Conservation (phyloP, 495 filamentous ascomycete species). For the Pyronema domesticum region DNA sequence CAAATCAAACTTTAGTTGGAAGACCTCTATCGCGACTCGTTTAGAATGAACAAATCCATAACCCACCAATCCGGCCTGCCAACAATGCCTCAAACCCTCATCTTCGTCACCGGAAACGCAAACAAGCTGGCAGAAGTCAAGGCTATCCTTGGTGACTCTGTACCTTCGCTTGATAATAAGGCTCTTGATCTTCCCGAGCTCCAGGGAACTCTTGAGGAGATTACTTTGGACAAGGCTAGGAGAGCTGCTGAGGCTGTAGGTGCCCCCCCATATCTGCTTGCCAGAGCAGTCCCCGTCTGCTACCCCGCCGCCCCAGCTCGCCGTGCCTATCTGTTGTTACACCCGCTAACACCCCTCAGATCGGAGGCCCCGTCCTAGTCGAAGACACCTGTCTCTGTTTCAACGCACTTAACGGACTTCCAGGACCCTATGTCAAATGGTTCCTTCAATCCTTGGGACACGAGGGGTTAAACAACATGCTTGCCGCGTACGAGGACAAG, state of each 20-base stretch:
- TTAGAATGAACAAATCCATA: too few relatives aligned
- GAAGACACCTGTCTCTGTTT: constrained; percentile 95
- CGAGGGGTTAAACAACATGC: constrained; percentile 73
- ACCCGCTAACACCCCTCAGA: constrained; percentile 28
- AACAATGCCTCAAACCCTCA: constrained; percentile 29
- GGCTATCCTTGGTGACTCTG: constrained; percentile 58
- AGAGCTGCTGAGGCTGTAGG: constrained; percentile 51
- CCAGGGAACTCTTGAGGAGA: constrained; percentile 82
- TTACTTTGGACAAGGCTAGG: constrained; percentile 70
- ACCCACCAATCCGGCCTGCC: not conserved
- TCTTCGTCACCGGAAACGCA: constrained; percentile 93
- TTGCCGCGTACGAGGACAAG: constrained; percentile 77
- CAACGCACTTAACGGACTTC: constrained; percentile 67
- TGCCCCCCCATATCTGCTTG: constrained; percentile 2
- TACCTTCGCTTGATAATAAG: constrained; percentile 49
- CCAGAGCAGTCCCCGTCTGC: not conserved
- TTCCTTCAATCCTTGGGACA: constrained; percentile 72
- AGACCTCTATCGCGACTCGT: too few relatives aligned
- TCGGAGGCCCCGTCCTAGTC: constrained; percentile 74
- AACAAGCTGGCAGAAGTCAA: constrained; percentile 82
- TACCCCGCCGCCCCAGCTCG: too few relatives aligned
- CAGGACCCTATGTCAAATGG: constrained; percentile 97
- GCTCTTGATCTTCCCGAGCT: constrained; percentile 69
- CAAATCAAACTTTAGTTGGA: too few relatives aligned
- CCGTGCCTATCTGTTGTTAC: too few relatives aligned